Conservation (phyloP, 1,284 basidiomycete genomes). For the Rhodotorula sp. region DNA sequence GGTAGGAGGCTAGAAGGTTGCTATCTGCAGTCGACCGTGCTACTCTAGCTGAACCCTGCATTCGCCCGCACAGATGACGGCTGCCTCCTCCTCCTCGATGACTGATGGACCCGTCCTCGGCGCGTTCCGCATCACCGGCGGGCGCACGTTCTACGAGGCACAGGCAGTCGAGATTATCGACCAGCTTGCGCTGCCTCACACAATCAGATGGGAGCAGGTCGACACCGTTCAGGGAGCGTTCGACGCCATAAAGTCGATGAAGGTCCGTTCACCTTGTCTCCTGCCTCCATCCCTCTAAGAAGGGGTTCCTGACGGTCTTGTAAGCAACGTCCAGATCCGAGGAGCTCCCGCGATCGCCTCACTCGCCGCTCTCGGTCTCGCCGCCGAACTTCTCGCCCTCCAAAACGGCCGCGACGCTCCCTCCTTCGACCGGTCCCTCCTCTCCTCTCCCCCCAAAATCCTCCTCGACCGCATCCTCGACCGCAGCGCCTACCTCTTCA, state of each 20-base stretch:
- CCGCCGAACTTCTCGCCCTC: constrained; percentile 55
- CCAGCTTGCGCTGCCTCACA: constrained; percentile 55
- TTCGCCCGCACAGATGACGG: too few relatives aligned
- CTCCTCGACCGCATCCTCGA: constrained; percentile 59
- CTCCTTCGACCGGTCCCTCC: constrained; percentile 54
- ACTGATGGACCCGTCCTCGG: constrained; percentile 13
- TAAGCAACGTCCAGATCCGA: constrained; percentile 60
- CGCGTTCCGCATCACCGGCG: constrained; percentile 39
- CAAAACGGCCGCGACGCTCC: constrained; percentile 51
- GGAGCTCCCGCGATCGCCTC: constrained; percentile 93
- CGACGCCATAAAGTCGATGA: constrained; percentile 90
- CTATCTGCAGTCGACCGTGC: too few relatives aligned
- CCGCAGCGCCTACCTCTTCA: constrained; percentile 69
- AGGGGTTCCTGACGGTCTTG: not conserved
- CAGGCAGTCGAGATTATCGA: constrained; percentile 44
- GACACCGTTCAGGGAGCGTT: constrained; percentile 73
- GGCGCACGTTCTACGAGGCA: constrained; percentile 31
- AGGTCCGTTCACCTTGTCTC: constrained; percentile 48
- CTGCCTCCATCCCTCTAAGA: too few relatives aligned
- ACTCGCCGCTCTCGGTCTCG: constrained; percentile 74
- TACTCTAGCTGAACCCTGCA: too few relatives aligned
- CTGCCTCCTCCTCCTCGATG: too few relatives aligned
- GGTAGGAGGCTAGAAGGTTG: too few relatives aligned
- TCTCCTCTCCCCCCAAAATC: constrained; percentile 55
- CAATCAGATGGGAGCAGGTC: constrained; percentile 68